A percentile compares a stretch with the other conserved stretches of the same genome.
phyloP scores from a whole-genome alignment of 139 green algal genomes.

The Chlorella sp. region DNA sequence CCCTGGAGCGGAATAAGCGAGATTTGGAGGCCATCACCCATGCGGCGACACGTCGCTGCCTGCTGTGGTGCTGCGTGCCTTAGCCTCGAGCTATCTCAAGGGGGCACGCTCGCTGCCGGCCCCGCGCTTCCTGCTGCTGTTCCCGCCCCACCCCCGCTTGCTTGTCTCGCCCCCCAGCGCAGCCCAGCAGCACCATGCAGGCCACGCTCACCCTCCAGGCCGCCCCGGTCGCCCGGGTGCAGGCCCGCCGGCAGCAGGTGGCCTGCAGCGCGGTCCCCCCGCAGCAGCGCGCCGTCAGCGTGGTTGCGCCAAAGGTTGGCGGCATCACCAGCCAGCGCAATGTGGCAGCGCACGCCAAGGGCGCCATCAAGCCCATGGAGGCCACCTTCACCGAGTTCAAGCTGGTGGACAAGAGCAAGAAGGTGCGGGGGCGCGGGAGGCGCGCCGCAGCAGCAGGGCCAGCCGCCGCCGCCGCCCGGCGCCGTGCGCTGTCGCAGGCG shows the following conservation, averaged over 20 bases:
- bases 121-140: too few species aligned
- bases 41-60: too few species aligned
- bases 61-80: too few species aligned
- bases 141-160: not conserved
- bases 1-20: too few species aligned
- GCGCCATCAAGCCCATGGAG: slow-evolving; percentile 38
- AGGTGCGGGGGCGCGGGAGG: not conserved
- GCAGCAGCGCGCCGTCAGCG: not conserved
- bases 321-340: slow-evolving; percentile 1
- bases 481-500: too few species aligned
- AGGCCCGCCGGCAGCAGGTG: slow-evolving; percentile 7
- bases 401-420: slow-evolving; percentile 30
- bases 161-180: not conserved
- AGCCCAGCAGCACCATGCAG: slow-evolving; percentile 8
- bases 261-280: not conserved
- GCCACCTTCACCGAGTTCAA: slow-evolving; percentile 31
- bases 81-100: too few species aligned
- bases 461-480: not conserved
- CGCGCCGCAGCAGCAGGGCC: too few species aligned
- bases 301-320: slow-evolving; percentile 23
- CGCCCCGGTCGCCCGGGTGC: not conserved
- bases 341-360: slow-evolving; percentile 31
- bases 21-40: too few species aligned
- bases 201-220: not conserved
- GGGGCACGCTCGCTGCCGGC: too few species aligned